Evolutionary conservation across 2,329 filamentous ascomycete genomes (phyloP), one percentile per base, ranked within the genome.

Genomic region (Fusarium pininemorale): DNA sequence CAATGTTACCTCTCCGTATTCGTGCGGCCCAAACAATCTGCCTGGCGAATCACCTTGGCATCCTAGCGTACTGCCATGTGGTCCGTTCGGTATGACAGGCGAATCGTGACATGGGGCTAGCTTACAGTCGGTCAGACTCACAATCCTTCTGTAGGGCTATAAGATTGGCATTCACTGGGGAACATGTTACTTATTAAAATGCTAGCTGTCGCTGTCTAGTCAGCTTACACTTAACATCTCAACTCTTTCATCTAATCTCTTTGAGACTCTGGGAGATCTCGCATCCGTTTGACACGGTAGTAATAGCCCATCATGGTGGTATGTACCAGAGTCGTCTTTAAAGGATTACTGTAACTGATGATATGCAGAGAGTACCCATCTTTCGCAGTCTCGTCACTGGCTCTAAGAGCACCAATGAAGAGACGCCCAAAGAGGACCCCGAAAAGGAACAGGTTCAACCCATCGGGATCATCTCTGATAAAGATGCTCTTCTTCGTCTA

Each of bases 401-500:
- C 16, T 68, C 45, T 20, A 62, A 28, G 20, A 61, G 9, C 30
- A 66, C 30, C 28, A 60, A 66, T 7, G 59, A 51, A 8, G 63
- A 66, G 6, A n/a, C 41, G 30, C 30, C 26, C 3, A 44, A 53
- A 16, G 60, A 58, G 8, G 45, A n/a, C 8, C 35, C 45, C 22
- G 60, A 73, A 51, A 65, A 62, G 11, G 39, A 54, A 1, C 28
- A 54, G 1, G 37, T 20, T 20, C 12, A 37, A 1, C 9, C 44
- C 10, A n/a, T 30, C 5, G 37, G 32, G 0, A 39, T 15, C 38
- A 54, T 71, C 57, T 37, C 62, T n/a, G 24, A 60, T 5, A 63
- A 73, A 12, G 71, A 77, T 20, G 72, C 64, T 3, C 16, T 73
- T n/a, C 70, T 82, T n/a, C 71, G 73, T n/a, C 80, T 88, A 11